phyloP scores from a whole-genome alignment of 306 rosid species.

The Mimosa bimucronata region DNA sequence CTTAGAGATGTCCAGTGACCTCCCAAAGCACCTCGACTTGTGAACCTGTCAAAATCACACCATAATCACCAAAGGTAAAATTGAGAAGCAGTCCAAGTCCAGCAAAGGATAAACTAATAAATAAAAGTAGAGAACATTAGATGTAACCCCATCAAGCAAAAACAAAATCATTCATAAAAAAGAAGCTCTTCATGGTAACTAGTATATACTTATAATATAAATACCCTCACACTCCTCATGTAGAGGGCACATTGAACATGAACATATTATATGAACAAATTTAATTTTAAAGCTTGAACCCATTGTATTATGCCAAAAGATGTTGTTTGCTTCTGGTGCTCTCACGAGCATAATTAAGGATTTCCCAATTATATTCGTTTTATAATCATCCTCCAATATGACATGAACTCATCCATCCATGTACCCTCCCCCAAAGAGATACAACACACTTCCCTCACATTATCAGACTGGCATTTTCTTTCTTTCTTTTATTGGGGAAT shows the following conservation, averaged over 20 bases:
- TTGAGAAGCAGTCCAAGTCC: background rate
- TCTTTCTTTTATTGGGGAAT: background rate
- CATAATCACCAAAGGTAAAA: conserved; percentile 24
- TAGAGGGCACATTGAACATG: conserved; percentile 1
- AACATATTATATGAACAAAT: background rate
- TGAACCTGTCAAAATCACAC: conserved; percentile 61
- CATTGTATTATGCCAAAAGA: background rate
- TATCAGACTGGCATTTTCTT: background rate
- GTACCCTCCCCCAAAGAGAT: background rate
- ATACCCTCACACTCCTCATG: background rate
- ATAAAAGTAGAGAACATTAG: conserved; percentile 1
- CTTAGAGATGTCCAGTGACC: conserved; percentile 86
- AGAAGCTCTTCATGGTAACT: conserved; percentile 10
- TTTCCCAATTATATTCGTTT: background rate
- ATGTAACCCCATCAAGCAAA: background rate
- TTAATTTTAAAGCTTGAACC: conserved; percentile 17
- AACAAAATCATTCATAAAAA: background rate
- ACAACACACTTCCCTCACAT: background rate
- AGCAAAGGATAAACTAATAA: background rate
- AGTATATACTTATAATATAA: background rate
- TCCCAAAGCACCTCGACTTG: conserved; percentile 71
- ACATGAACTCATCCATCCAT: background rate
- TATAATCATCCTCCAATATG: background rate
- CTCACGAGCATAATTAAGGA: background rate
- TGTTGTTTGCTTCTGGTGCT: conserved; percentile 1